A percentile compares a stretch with the other conserved stretches of the same genome.
phyloP scores from a whole-genome alignment of 1,284 basidiomycete species.

The Uromyces viciae-fabae region DNA sequence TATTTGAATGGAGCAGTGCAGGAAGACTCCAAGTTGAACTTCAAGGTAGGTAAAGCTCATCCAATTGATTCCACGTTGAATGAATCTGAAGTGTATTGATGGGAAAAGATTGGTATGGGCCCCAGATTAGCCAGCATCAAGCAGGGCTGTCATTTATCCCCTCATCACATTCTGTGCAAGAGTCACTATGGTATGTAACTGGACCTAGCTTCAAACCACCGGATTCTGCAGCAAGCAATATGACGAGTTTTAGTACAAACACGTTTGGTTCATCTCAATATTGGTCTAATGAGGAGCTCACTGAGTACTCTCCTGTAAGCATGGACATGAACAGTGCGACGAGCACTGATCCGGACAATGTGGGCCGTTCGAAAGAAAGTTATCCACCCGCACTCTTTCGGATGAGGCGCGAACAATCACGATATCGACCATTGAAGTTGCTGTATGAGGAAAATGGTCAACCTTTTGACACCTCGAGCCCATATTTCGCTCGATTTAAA shows the following conservation, averaged over 20 bases:
- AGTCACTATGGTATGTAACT: background rate
- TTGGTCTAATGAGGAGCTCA: conserved; percentile 6
- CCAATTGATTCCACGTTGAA: background rate
- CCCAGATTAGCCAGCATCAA: background rate
- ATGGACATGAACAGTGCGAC: background rate
- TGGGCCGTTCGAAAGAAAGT: conserved; percentile 7
- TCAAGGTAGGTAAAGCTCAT: background rate
- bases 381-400: conserved; percentile 4
- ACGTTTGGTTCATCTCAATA: conserved; percentile 27
- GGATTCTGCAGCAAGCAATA: conserved; percentile 27
- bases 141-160: background rate
- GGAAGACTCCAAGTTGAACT: conserved; percentile 18
- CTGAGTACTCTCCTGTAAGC: background rate
- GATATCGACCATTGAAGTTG: conserved; percentile 16
- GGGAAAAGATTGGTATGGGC: background rate
- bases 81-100: background rate
- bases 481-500: background rate
- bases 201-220: conserved; percentile 13
- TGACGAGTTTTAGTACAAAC: conserved; percentile 20
- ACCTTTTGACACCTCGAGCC: background rate
- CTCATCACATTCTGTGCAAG: background rate
- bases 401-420: background rate
- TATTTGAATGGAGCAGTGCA: background rate
- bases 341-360: no score
- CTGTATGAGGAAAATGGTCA: background rate